These are phyloP conservation scores for Boletus eberwhitei DNA, from an alignment of 768 basidiomycete species.

Conservation along the genomic window DNA sequence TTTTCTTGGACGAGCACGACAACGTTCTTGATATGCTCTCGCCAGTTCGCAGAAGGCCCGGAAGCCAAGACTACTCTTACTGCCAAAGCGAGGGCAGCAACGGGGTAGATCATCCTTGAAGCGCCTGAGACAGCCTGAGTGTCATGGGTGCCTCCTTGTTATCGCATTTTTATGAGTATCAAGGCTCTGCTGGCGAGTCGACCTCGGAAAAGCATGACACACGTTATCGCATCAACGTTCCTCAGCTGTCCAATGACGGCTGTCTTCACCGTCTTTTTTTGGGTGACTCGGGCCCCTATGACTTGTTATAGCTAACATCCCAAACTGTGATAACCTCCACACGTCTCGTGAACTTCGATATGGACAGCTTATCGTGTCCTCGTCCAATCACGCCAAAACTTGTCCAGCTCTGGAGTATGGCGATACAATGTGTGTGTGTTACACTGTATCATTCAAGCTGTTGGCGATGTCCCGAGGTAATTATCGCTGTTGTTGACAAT, in stretches of 20 bases:
- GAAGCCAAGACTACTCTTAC: neutral
- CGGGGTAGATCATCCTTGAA: constrained; percentile 11
- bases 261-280: neutral
- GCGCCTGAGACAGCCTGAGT: neutral
- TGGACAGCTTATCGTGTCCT: no score
- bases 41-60: constrained; percentile 13
- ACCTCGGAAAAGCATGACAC: no score
- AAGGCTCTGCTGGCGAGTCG: neutral
- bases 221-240: constrained; percentile 8
- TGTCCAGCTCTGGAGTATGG: no score
- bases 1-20: constrained; percentile 29
- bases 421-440: no score
- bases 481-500: no score
- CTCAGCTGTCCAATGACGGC: constrained; percentile 9
- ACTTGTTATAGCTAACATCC: neutral
- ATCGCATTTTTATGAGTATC: constrained; percentile 9
- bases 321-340: no score
- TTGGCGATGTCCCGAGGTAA: no score
- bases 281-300: neutral
- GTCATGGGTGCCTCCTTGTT: neutral
- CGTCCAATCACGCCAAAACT: no score
- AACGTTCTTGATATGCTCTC: constrained; percentile 23
- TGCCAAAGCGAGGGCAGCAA: constrained; percentile 5
- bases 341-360: no score
- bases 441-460: no score